Conservation (phyloP, 495 filamentous ascomycete species). For the Schizothecium vesticola region DNA sequence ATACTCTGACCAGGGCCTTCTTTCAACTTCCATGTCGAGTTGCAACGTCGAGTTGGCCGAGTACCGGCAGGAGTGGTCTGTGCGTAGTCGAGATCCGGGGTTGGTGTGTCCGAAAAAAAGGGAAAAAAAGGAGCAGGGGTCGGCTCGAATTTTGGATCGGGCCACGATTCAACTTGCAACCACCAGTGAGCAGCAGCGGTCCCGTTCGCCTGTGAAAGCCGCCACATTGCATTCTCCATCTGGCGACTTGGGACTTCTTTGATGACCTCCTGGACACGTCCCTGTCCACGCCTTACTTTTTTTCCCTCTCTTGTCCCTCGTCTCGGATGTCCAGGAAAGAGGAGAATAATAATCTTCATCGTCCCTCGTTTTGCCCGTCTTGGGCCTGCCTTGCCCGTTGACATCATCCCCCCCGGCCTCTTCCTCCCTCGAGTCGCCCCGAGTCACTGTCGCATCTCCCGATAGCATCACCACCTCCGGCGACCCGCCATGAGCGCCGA, state of each 20-base stretch:
- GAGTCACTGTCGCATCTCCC: neutral
- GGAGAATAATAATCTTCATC: neutral
- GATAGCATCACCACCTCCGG: constrained; percentile 2
- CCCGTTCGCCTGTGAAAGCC: constrained; percentile 20
- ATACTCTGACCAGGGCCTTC: neutral
- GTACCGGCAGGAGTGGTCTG: neutral
- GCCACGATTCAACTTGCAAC: constrained; percentile 32
- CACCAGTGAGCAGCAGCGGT: neutral
- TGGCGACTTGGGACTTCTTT: constrained; percentile 9
- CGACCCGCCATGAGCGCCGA: constrained; percentile 77
- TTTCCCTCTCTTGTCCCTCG: neutral
- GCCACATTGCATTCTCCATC: constrained; percentile 25
- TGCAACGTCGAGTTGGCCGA: neutral
- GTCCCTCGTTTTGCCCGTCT: neutral
- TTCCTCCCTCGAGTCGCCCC: neutral
- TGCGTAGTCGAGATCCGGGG: constrained; percentile 11
- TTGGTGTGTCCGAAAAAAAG: constrained; percentile 10
- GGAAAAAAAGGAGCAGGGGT: neutral
- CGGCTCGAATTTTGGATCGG: constrained; percentile 25
- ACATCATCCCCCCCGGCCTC: neutral
- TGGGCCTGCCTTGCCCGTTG: neutral
- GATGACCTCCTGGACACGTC: neutral
- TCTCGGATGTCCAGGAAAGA: neutral
- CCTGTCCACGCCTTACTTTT: neutral
- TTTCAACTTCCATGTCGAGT: neutral